Evolutionary conservation across 1,284 basidiomycete genomes (phyloP), one percentile per base, ranked within the genome.

Genomic region (Lentinula novae-zelandiae): DNA sequence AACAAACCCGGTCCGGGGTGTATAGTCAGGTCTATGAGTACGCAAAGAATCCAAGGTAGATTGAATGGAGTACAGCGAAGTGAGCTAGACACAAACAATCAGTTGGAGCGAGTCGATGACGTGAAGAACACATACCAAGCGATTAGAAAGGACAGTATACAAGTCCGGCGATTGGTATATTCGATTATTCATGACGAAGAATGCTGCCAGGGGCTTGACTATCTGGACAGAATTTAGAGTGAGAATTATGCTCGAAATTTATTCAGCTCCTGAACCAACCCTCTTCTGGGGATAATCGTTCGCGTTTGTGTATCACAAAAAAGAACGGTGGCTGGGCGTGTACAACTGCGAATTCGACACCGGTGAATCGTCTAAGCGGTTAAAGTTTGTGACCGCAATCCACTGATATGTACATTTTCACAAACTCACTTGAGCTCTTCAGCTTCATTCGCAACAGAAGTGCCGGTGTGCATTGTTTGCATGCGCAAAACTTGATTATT

Each of bases 401-500:
- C 13, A 10, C 36, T 39, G 31, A n/a, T 12, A 36, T 49, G 8
- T 38, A 51, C 60, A 60, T 20, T 52, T 52, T 12, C 49, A 40
- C 51, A 52, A 15, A 67, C 83, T 63, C 69, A 90, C 92, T 79
- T 90, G 64, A 95, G 82, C 71, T 93, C 90, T 64, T 90, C 89
- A 12, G 86, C 85, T 71, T 93, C 90, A 65, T 93, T 87, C 10
- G 81, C 73, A 59, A 89, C 75, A 1, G 87, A 83, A 51, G 84
- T 77, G 22, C 88, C 90, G 0, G 88, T 88, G 68, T 90, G 87
- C 75, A 89, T 87, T 0, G 90, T 93, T 73, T 95, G 92, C 92
- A 95, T 95, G 67, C 91, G 86, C 51, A 95, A 76, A 33, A 91
- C 86, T 69, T 93, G 90, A 71, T 95, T 95, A 72, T 90, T 94